Percentiles rank a stretch among this genome's conserved stretches.
phyloP scores from a whole-genome alignment of 2,329 filamentous ascomycete genomes.

The Colletotrichum kahawae region DNA sequence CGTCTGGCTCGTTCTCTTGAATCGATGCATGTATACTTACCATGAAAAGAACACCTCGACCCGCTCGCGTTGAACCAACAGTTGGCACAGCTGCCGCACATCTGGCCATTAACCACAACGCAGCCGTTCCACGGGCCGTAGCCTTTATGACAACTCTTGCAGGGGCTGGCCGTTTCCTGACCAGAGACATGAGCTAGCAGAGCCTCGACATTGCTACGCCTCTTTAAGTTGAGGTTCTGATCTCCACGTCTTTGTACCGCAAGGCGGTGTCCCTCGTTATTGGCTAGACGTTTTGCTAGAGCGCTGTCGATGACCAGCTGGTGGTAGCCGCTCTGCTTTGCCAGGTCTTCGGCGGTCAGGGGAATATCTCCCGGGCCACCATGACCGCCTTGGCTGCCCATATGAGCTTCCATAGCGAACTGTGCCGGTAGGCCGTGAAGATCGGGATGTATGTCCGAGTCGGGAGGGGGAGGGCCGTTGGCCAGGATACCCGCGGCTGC shows the following conservation, averaged over 20 bases:
- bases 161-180: constrained; percentile 49
- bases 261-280: constrained; percentile 52
- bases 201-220: constrained; percentile 65
- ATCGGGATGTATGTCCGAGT: constrained; percentile 28
- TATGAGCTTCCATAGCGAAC: constrained; percentile 27
- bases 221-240: constrained; percentile 59
- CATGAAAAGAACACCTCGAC: constrained; percentile 64
- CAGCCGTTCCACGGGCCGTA: constrained; percentile 65
- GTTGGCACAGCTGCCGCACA: constrained; percentile 67
- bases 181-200: constrained; percentile 63
- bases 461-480: constrained; percentile 29
- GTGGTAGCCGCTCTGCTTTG: constrained; percentile 51
- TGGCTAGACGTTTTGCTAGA: constrained; percentile 58
- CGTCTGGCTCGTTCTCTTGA: background rate
- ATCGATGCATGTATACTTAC: constrained; percentile 37
- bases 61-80: constrained; percentile 70
- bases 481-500: constrained; percentile 34
- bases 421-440: constrained; percentile 28
- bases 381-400: constrained; percentile 6
- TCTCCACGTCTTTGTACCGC: constrained; percentile 59
- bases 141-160: constrained; percentile 65
- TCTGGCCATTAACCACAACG: constrained; percentile 63
- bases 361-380: background rate
- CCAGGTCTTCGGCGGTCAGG: constrained; percentile 51
- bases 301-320: constrained; percentile 56